A percentile compares a stretch with the other conserved stretches of the same genome.
phyloP scores from a whole-genome alignment of 352 stramenopile genomes.

The Globisporangium recalcitrans region DNA sequence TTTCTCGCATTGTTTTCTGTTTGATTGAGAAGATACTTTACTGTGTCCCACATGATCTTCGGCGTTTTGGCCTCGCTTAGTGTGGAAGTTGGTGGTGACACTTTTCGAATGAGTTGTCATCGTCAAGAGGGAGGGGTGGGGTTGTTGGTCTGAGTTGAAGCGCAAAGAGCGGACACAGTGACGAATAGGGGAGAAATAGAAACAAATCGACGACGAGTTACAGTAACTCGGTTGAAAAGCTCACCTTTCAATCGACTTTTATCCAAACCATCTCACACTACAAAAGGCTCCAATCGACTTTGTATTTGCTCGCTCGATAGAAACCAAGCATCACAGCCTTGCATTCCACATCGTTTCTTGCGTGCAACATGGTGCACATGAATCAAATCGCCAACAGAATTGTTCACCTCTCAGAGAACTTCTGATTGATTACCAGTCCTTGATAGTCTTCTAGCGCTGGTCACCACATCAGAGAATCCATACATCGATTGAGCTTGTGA shows the following conservation, averaged over 20 bases:
- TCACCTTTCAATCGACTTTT: not conserved
- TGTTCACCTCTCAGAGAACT: too few relatives aligned
- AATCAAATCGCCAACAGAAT: not conserved
- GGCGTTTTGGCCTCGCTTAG: not conserved
- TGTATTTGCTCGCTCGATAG: not conserved
- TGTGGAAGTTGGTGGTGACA: not conserved
- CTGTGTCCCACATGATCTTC: not conserved
- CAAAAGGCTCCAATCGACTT: too few relatives aligned
- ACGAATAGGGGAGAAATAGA: not conserved
- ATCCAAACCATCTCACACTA: not conserved
- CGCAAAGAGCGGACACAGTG: not conserved
- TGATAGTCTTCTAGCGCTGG: too few relatives aligned
- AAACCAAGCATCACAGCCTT: not conserved
- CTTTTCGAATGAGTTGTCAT: conserved; percentile 7
- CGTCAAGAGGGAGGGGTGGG: not conserved
- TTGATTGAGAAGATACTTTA: too few relatives aligned
- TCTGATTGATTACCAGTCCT: too few relatives aligned
- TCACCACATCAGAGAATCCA: too few relatives aligned
- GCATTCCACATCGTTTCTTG: not conserved
- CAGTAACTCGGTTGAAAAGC: too few relatives aligned
- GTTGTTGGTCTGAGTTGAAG: conserved; percentile 5
- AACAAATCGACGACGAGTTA: not conserved
- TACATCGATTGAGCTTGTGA: not conserved
- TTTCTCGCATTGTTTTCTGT: not conserved
- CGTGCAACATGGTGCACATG: not conserved